Base-by-base conservation (phyloP, 345 rosid species). In the Rubroshorea leprosula region DNA sequence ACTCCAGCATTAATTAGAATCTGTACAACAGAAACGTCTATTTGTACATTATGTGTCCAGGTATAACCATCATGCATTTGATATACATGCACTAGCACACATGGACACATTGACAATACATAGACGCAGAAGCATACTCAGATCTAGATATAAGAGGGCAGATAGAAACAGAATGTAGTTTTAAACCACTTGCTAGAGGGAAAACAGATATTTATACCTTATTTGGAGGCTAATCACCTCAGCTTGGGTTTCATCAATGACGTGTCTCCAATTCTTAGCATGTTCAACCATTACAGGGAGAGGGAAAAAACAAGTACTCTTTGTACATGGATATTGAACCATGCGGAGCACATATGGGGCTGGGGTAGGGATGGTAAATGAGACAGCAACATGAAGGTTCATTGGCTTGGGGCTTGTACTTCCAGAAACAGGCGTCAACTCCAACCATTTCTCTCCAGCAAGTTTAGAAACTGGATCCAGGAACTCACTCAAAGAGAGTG, bases 181-280 rank as follows among this genome's bases (percentile, higher is more conserved):
- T 19, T 55, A 23, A 51, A 23, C 38, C 45, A 23, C 39, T 57
- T 49, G 52, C 1, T 31, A 43, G 55, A 52, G 43, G 25, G 45
- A 70, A 57, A 24, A 45, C 47, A 48, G 68, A 53, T 50, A 15
- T 35, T 54, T 17, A 38, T 85, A 94, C 99, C 99, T 90, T 89
- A 90, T 83, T 66, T 81, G 89, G 48, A 94, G 87, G 55, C 83
- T 82, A 62, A 94, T 78, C 53, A 84, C 56, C 69, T 87, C 87
- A 66, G 78, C 70, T 58, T 73, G 75, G 57, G 72, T 74, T 68
- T 71, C 82, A 68, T 78, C 83, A 65, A 78, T 49, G 24, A 94
- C 68, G 41, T 21, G 61, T 25, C 79, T 80, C 64, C 58, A 27
- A 51, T 69, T 65, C 61, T 82, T 87, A 31, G 65, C 75, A 72